These are phyloP conservation scores for Pistacia vera DNA, from an alignment of 345 rosid species.

Conservation along the genomic window DNA sequence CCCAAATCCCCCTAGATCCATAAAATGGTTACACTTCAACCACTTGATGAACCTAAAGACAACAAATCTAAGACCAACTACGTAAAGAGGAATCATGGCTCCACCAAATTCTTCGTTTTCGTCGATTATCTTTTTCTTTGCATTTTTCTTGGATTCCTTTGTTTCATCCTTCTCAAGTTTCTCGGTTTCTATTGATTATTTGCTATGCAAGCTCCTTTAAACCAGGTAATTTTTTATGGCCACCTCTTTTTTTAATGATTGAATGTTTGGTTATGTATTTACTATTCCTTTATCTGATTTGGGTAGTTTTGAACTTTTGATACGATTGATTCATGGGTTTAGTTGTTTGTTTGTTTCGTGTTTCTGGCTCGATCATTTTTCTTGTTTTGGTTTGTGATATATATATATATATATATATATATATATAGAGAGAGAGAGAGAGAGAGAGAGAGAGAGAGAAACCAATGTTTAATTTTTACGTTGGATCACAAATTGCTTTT, in stretches of 20 bases:
- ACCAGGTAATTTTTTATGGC: neutral
- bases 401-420: too few species aligned
- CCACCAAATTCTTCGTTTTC: constrained; percentile 62
- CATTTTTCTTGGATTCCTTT: constrained; percentile 39
- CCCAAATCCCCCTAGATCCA: neutral
- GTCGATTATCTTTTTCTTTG: constrained; percentile 69
- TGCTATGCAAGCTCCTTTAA: neutral
- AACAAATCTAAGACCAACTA: constrained; percentile 24
- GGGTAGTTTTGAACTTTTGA: neutral
- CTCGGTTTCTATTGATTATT: constrained; percentile 31
- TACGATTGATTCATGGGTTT: neutral
- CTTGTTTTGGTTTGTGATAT: too few species aligned
- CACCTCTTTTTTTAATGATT: neutral
- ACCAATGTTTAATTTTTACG: too few species aligned
- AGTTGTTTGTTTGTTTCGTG: too few species aligned
- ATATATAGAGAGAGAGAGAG: too few species aligned
- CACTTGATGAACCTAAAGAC: constrained; percentile 25
- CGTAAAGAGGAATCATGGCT: constrained; percentile 60
- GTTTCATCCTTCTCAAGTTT: constrained; percentile 59
- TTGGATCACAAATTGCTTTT: too few species aligned
- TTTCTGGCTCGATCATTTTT: too few species aligned
- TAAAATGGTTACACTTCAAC: constrained; percentile 29
- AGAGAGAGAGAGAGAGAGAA: too few species aligned
- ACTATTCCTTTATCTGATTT: neutral
- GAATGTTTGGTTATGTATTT: neutral